A percentile compares a stretch with the other conserved stretches of the same genome.
Conservation (phyloP, 1,284 basidiomycete genomes). For the Cryptococcus jaspeensis region DNA sequence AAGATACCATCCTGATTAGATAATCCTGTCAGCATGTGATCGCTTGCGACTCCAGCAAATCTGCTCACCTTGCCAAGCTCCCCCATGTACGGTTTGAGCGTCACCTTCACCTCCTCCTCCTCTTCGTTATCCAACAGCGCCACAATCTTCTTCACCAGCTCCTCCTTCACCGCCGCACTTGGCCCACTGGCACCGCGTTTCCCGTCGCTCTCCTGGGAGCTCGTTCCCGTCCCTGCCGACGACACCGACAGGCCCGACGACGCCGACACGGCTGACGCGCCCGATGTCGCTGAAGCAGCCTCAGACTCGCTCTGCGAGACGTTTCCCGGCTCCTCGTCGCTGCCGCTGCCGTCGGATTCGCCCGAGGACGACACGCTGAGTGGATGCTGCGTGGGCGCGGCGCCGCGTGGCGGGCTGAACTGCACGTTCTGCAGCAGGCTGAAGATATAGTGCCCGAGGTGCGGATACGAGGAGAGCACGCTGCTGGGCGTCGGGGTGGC, state of each 20-base stretch:
- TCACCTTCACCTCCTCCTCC: constrained; percentile 75
- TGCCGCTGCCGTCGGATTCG: constrained; percentile 40
- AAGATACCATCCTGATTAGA: constrained; percentile 42
- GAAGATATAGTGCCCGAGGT: constrained; percentile 45
- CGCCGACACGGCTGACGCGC: background rate
- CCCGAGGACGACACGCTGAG: constrained; percentile 46
- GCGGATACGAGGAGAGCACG: constrained; percentile 37
- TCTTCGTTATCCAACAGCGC: constrained; percentile 71
- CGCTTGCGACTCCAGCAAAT: background rate
- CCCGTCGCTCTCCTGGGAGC: constrained; percentile 3
- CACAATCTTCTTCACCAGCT: constrained; percentile 67
- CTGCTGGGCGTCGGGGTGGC: constrained; percentile 16
- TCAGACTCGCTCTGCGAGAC: background rate
- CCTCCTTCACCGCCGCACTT: constrained; percentile 37
- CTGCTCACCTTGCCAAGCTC: constrained; percentile 66
- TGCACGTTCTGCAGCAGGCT: constrained; percentile 34
- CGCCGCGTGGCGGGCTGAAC: constrained; percentile 17
- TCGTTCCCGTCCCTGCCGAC: background rate
- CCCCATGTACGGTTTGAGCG: constrained; percentile 68
- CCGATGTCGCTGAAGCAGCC: background rate
- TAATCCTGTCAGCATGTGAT: background rate
- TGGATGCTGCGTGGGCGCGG: constrained; percentile 33
- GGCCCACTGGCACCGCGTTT: background rate
- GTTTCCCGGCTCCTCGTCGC: constrained; percentile 8
- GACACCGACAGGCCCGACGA: background rate